Base-by-base conservation (phyloP, 176 grass and related monocot genomes). In the Secale cereale region DNA sequence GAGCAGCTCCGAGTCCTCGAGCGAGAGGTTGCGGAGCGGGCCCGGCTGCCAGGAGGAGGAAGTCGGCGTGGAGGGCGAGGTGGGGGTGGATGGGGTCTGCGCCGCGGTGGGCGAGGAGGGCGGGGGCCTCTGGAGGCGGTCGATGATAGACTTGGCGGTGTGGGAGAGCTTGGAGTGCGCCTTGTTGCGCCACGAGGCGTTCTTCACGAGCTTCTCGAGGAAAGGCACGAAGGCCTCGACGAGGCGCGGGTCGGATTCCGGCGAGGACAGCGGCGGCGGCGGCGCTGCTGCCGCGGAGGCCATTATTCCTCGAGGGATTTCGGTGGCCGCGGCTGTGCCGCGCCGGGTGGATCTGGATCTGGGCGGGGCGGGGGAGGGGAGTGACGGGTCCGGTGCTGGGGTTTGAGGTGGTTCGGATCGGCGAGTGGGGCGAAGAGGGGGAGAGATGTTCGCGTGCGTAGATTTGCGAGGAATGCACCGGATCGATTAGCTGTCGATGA, bases 131-230 rank as follows among this genome's bases (percentile, higher is more conserved):
- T 86, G 90, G 62, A 99, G 86, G 81, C 87, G 90, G 52, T 99
- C 97, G 88, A 99, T 91, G 82, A 99, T 83, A 64, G 92, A 88
- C 82, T 94, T 97, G 97, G 94, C 94, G 57, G 91, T 94, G 76
- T 96, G 93, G 22, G 94, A 95, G 90, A 99, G 94, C 94, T 99
- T 99, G 65, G 94, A 99, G 76, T 99, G 93, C 60, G 91, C 97
- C 80, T 99, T 99, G 81, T 92, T 99, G 59, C 94, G 91, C 97
- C 97, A 99, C 8, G 94, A 99, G 64, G 92, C 75, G 72, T 97
- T 97, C 84, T 94, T 99, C 6, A 97, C 85, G 86, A 99, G 87
- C 97, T 99, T 99, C 65, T 99, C 97, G 61, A 92, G 92, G 81
- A 93, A 90, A 20, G 97, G 97, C 32, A 94, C 85, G 78, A 99